Conservation (phyloP, 2,329 filamentous ascomycete species). For the Trichoderma aggressivum region DNA sequence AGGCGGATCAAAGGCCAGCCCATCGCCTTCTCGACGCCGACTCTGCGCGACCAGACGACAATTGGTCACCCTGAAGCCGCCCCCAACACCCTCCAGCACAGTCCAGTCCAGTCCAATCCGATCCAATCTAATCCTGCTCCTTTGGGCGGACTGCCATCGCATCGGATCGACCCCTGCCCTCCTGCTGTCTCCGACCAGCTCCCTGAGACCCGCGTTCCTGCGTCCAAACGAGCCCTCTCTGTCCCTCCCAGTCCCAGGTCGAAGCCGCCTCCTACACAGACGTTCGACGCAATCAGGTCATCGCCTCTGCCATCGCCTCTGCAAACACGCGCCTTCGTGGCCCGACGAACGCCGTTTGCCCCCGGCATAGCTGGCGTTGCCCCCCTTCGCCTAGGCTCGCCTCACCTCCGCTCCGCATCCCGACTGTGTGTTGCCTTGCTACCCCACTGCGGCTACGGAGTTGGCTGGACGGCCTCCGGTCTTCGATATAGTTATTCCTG, state of each 20-base stretch:
- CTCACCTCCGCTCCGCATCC: conserved; percentile 23
- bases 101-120: background rate
- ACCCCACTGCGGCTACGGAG: conserved; percentile 25
- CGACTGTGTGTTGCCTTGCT: conserved; percentile 33
- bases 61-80: conserved; percentile 10
- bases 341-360: conserved; percentile 11
- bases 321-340: conserved; percentile 13
- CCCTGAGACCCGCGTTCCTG: conserved; percentile 19
- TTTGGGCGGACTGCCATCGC: background rate
- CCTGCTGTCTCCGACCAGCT: conserved; percentile 18
- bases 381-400: conserved; percentile 24
- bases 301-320: background rate
- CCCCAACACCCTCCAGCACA: background rate
- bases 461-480: conserved; percentile 19
- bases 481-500: conserved; percentile 14
- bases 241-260: conserved; percentile 3
- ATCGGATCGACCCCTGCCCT: conserved; percentile 7
- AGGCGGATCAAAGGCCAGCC: background rate
- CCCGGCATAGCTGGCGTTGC: conserved; percentile 19
- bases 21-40: conserved; percentile 7
- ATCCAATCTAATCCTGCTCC: conserved; percentile 8
- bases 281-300: background rate
- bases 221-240: conserved; percentile 7
- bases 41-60: conserved; percentile 17
- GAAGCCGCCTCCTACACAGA: conserved; percentile 5